Base-by-base conservation (phyloP, 2,329 filamentous ascomycete species). In the Pestalotiopsis sp. region DNA sequence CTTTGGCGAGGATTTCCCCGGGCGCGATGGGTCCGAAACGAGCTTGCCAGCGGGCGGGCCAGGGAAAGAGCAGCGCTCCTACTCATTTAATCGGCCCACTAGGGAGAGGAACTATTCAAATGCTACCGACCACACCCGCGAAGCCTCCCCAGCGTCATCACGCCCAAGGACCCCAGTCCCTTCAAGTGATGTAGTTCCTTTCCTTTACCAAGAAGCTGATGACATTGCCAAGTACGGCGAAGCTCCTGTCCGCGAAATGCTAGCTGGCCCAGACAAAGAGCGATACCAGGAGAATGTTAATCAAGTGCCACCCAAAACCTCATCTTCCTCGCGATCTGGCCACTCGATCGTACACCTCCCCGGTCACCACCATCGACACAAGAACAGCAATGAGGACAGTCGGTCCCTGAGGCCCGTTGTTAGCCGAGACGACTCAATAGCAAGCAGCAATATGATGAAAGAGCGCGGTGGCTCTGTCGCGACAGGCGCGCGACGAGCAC, bases 121-220 rank as follows among this genome's bases (percentile, higher is more conserved):
- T 80, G 89, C 89, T 66, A 91, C 90, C 66, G 90, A 96, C 76
- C 88, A 91, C 74, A 91, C 91, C 72, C 85, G 91, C 70, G 91
- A 95, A 71, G 87, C 86, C 60, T 97, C 95, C 66, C 94, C 94
- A 56, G 87, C 89, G 66, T 90, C 89, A 40, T 94, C 92, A 36
- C 87, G 93, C 73, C 93, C 95, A 62, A 88, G 92, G 74, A 97
- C 93, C n/a, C 94, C 95, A 13, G 60, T 94, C 65, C 93, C 93
- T 57, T 93, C 93, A 13, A 96, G 93, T 76, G 95, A 98, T 81
- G 94, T 99, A 68, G 96, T 97, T 52, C 96, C 96, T n/a, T 99
- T 97, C 87, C 87, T 97, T 71, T 98, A 96, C 78, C 96, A 98
- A 81, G 93, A 96, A 78, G 88, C 88, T 73, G 89, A 93, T 83